Evolutionary conservation across 495 filamentous ascomycete species (phyloP).

Genomic region (Xylaria flabelliformis): DNA sequence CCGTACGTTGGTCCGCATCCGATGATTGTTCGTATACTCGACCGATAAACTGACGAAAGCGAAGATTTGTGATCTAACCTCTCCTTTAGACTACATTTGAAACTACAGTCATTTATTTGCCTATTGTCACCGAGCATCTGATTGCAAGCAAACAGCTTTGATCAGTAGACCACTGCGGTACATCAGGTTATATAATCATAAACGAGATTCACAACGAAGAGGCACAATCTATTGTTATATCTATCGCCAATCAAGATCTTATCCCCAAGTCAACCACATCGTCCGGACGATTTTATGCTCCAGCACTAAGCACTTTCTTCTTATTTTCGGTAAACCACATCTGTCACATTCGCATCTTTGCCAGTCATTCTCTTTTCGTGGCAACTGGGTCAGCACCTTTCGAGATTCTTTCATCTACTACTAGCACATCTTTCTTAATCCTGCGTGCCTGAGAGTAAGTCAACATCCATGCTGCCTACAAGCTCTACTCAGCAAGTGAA

Average conservation of each 20-base stretch:
- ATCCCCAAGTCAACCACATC: slow-evolving; percentile 11
- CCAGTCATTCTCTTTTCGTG: not conserved
- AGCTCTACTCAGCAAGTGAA: not conserved
- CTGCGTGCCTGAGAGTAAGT: slow-evolving; percentile 12
- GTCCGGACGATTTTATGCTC: slow-evolving; percentile 8
- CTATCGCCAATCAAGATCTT: not conserved
- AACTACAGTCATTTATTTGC: slow-evolving; percentile 14
- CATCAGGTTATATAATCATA: not conserved
- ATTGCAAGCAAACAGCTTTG: slow-evolving; percentile 16
- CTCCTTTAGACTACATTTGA: not conserved
- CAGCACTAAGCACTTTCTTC: slow-evolving; percentile 7
- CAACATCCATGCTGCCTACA: not conserved
- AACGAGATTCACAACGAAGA: not conserved
- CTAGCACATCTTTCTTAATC: not conserved
- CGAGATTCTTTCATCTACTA: not conserved
- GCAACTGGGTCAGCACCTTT: not conserved
- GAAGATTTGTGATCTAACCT: not conserved
- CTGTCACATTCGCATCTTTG: not conserved
- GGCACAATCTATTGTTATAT: slow-evolving; percentile 19
- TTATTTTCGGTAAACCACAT: not conserved
- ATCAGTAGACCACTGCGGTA: slow-evolving; percentile 12
- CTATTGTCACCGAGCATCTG: slow-evolving; percentile 14
- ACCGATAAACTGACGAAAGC: slow-evolving; percentile 15
- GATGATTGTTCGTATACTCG: not conserved
- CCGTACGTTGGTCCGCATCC: slow-evolving; percentile 7